phyloP scores from a whole-genome alignment of 352 stramenopile species.

The Pythium aquatile region DNA sequence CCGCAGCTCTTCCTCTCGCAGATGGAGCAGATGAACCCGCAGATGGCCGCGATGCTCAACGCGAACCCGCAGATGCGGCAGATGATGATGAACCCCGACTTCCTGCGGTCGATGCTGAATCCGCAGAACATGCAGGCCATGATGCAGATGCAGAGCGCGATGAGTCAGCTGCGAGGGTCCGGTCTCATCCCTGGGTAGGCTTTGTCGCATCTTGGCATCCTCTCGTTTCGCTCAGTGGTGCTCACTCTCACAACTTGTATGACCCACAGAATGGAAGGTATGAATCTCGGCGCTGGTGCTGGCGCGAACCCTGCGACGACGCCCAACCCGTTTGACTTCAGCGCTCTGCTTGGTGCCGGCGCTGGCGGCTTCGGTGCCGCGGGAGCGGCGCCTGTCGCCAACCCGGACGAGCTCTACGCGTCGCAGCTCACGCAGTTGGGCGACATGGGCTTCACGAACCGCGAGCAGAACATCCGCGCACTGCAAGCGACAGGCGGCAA shows the following conservation, averaged over 20 bases:
- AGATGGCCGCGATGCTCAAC: conserved; percentile 84
- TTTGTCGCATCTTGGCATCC: background rate
- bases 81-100: conserved; percentile 89
- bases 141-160: conserved; percentile 89
- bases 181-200: conserved; percentile 68
- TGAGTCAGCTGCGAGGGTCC: conserved; percentile 76
- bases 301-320: conserved; percentile 22
- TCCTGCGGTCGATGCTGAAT: conserved; percentile 85
- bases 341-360: conserved; percentile 26
- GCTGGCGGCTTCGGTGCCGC: conserved; percentile 28
- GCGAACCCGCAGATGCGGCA: conserved; percentile 87
- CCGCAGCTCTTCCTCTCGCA: conserved; percentile 75
- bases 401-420: conserved; percentile 85
- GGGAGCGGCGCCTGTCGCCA: conserved; percentile 35
- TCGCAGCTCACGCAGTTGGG: conserved; percentile 86
- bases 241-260: conserved; percentile 5
- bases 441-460: conserved; percentile 91
- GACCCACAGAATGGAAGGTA: conserved; percentile 40
- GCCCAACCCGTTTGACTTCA: conserved; percentile 56
- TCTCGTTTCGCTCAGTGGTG: background rate
- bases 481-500: conserved; percentile 86
- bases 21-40: conserved; percentile 89
- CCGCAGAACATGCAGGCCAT: conserved; percentile 90
- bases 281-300: conserved; percentile 38
- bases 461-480: conserved; percentile 84